These are phyloP conservation scores for Grosmannia serpens DNA, from an alignment of 2,329 filamentous ascomycete genomes.

Conservation along the genomic window DNA sequence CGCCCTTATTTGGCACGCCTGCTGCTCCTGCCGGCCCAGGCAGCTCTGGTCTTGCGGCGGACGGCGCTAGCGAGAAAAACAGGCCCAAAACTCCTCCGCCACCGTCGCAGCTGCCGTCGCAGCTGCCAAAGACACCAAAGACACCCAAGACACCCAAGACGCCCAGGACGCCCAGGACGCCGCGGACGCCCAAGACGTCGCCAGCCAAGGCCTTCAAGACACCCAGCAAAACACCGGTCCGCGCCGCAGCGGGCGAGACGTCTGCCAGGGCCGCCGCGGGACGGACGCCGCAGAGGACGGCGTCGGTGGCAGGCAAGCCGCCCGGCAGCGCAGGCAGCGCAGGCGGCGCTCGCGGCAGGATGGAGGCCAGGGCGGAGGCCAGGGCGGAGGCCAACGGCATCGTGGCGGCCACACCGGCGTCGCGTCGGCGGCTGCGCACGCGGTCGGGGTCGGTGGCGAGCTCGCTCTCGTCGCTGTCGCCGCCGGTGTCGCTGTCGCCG, in stretches of 20 bases:
- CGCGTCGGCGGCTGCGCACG: slow-evolving; percentile 3
- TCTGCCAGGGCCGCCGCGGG: too few relatives aligned
- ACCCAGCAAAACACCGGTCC: background rate
- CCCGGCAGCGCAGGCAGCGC: background rate
- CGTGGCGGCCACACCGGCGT: background rate
- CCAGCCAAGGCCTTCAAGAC: slow-evolving; percentile 5
- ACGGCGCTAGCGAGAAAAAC: background rate
- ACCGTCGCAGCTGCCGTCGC: background rate
- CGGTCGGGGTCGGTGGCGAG: slow-evolving; percentile 14
- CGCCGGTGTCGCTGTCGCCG: slow-evolving; percentile 19
- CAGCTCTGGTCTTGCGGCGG: background rate
- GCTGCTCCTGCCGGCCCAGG: background rate
- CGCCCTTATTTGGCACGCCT: background rate
- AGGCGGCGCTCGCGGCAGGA: slow-evolving; percentile 12
- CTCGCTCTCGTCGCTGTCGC: slow-evolving; percentile 22
- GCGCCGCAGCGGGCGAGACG: background rate
- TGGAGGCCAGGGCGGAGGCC: background rate
- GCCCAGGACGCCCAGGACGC: slow-evolving; percentile 12
- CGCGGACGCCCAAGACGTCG: background rate
- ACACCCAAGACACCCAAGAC: slow-evolving; percentile 1
- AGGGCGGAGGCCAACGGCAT: background rate
- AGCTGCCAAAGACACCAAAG: slow-evolving; percentile 11
- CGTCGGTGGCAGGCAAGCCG: too few relatives aligned
- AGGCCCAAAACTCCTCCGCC: background rate
- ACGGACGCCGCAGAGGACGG: background rate